Base-by-base conservation (phyloP, 2,329 filamentous ascomycete species). In the Neonectria faginata region DNA sequence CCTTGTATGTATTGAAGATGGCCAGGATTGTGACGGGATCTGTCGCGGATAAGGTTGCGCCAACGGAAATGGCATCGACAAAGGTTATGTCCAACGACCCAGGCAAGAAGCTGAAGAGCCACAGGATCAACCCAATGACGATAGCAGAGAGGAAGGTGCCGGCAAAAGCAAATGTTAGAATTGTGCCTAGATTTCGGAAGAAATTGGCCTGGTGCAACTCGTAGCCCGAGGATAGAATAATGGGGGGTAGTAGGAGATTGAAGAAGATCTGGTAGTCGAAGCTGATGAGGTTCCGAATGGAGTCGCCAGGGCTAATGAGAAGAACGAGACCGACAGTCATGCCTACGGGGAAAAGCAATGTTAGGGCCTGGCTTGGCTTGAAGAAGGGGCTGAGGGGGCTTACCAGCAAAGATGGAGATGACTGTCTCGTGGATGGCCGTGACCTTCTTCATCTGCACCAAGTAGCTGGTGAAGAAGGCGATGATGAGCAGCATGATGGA, bases 261-360 rank as follows among this genome's bases (percentile, higher is more conserved):
- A 99, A 99, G 85, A 99, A 99, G 84, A 98, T 97, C 77, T 98
- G 94, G 79, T 97, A 97, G 83, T 98, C 92, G 84, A 99, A 99
- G 80, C 91, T 97, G 76, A 99, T 94, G 69, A 93, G 90, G 77
- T 92, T 92, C 78, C 94, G 91, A 73, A 99, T 94, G 67, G 91
- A 93, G 67, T 93, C 91, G 70, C 91, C 91, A 57, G 91, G 90
- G 47, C 89, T 92, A 67, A 97, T 83, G 75, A 96, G 89, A 63
- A 99, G 89, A 64, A 97, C 87, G 73, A 99, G 84, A 6, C 96
- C 96, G 65, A 99, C 93, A 63, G 94, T 91, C 96, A 98, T 98
- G 74, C 95, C 95, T 97, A 44, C 45, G 41, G 25, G 12, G 33
- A 55, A 20, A 53, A 9, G 12, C 14, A n/a, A 25, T 31, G 22